Conservation (phyloP, 768 basidiomycete genomes). For the Xerocomellus amylosporus region DNA sequence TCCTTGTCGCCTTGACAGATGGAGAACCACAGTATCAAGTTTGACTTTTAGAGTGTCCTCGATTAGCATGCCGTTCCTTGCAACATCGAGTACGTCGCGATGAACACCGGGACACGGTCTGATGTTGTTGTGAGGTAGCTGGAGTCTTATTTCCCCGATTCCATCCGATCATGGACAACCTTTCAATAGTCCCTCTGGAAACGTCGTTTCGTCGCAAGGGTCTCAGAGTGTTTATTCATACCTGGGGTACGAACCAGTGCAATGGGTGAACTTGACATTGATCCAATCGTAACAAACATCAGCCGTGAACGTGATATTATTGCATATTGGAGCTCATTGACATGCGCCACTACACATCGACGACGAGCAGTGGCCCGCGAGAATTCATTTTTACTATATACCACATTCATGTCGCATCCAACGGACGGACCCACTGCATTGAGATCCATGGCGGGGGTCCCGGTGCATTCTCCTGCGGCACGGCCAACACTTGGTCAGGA, state of each 20-base stretch:
- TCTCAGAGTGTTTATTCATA: background rate
- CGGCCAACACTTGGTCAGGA: conserved; percentile 25
- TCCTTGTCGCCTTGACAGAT: conserved; percentile 43
- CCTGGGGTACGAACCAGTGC: no score
- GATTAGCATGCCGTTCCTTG: background rate
- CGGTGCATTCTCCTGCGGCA: conserved; percentile 9
- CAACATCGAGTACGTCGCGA: background rate
- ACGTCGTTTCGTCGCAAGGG: no score
- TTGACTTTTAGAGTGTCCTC: conserved; percentile 41
- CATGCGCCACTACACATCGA: background rate
- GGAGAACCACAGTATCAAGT: conserved; percentile 86
- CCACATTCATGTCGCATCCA: conserved; percentile 28
- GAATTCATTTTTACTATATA: background rate
- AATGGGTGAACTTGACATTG: no score
- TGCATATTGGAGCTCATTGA: background rate
- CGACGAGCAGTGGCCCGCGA: background rate
- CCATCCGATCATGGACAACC: no score
- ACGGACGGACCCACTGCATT: conserved; percentile 40
- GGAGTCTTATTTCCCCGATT: no score
- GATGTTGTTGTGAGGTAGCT: no score
- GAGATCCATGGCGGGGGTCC: conserved; percentile 41
- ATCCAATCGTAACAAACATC: no score
- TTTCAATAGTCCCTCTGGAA: no score
- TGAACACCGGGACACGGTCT: no score
- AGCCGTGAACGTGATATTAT: no score